Conservation (phyloP, 768 basidiomycete genomes). For the Mycena polygramma region DNA sequence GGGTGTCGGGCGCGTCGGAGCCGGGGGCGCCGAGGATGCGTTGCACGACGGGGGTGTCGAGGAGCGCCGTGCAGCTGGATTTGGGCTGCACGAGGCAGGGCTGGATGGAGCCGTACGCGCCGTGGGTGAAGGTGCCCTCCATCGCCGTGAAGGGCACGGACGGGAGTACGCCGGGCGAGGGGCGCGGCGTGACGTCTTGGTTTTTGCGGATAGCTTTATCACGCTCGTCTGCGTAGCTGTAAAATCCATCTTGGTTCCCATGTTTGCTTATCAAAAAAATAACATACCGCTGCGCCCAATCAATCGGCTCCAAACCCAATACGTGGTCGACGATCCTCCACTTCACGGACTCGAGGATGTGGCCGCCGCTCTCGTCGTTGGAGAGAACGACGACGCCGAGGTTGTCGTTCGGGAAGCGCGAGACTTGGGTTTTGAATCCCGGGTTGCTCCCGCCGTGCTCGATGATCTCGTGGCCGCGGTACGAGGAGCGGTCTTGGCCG, state of each 20-base stretch:
- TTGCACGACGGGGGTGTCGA: constrained; percentile 44
- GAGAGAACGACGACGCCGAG: constrained; percentile 55
- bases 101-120: constrained; percentile 50
- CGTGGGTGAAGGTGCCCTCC: constrained; percentile 48
- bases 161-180: constrained; percentile 40
- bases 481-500: constrained; percentile 55
- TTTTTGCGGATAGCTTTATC: constrained; percentile 41
- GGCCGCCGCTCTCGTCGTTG: constrained; percentile 55
- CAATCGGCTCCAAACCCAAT: constrained; percentile 49
- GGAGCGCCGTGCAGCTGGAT: constrained; percentile 39
- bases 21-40: constrained; percentile 44
- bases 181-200: constrained; percentile 42
- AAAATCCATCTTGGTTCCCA: neutral
- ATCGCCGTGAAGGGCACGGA: constrained; percentile 41
- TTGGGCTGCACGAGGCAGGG: constrained; percentile 49
- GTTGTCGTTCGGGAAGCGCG: constrained; percentile 44
- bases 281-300: constrained; percentile 54
- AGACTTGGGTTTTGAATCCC: constrained; percentile 47
- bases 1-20: constrained; percentile 24
- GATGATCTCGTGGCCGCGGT: constrained; percentile 56
- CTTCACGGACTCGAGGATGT: constrained; percentile 52
- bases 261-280: too few relatives aligned
- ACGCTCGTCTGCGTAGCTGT: constrained; percentile 44
- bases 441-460: constrained; percentile 60
- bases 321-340: constrained; percentile 54